Base-by-base conservation (phyloP, 345 rosid genomes). In the Gossypium arboreum region DNA sequence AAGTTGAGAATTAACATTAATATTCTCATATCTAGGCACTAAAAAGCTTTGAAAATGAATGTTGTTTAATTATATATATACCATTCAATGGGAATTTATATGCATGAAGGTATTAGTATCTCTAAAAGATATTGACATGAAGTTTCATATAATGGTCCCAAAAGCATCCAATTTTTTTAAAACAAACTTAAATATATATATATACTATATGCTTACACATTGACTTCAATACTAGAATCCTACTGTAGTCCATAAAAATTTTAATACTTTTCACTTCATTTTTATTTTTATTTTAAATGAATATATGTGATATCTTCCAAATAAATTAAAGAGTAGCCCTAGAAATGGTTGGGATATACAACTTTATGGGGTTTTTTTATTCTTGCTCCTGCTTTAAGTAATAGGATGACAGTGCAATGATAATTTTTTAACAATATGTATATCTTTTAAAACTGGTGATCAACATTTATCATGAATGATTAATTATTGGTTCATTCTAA, bases 71-170 rank as follows among this genome's bases (percentile, higher is more conserved):
- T 34, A 3, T 25, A 59, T 25, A 12, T 3, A 59, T 12, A 59
- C 39, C 41, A 12, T 25, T 24, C 64, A 59, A 45, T 24, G 58
- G 65, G 73, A 45, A 75, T 77, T 54, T 47, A 2, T 22, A 12
- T 41, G 51, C 51, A 73, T 65, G 81, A 59, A 77, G 25, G 74
- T 75, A 83, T 62, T 70, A 75, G 85, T 51, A 79, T 80, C 71
- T 79, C 77, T 56, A 57, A 75, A 79, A 34, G 84, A 83, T 81
- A 81, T 41, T n/a, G 88, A 85, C 83, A 77, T 54, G 84, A 85
- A 83, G 73, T 18, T 16, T 67, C 48, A 2, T 47, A 11, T 47
- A 47, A 47, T 47, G 51, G 51, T 47, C 51, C 51, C 51, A 9
- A 47, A 10, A 73, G 76, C 75, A 34, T 34, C 41, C 41, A 5